Evolutionary conservation across 1,284 basidiomycete species (phyloP).

Genomic region (Malassezia sympodialis): DNA sequence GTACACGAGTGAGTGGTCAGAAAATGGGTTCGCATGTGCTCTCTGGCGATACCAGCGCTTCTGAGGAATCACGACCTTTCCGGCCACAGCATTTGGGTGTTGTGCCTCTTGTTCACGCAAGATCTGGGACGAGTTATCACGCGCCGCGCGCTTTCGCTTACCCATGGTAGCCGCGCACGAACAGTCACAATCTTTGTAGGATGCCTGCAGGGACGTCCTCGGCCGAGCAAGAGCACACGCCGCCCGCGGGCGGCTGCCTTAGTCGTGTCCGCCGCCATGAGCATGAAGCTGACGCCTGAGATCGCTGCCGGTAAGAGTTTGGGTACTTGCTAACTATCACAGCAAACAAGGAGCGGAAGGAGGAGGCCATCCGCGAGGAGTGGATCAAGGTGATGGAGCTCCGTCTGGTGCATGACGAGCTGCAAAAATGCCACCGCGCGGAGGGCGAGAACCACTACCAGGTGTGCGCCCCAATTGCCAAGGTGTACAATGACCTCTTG

Average conservation of each 20-base stretch:
- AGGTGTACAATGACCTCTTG: slow-evolving; percentile 74
- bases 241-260: neutral
- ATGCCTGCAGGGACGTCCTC: neutral
- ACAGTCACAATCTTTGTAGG: neutral
- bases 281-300: slow-evolving; percentile 13
- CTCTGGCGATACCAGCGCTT: slow-evolving; percentile 94
- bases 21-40: slow-evolving; percentile 96
- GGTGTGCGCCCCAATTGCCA: slow-evolving; percentile 74
- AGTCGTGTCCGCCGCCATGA: slow-evolving; percentile 2
- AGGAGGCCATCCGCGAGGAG: slow-evolving; percentile 72
- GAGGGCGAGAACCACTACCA: slow-evolving; percentile 63
- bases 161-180: slow-evolving; percentile 8
- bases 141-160: slow-evolving; percentile 15
- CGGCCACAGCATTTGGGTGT: slow-evolving; percentile 31
- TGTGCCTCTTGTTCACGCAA: slow-evolving; percentile 21
- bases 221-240: slow-evolving; percentile 4
- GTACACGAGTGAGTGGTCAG: slow-evolving; percentile 84
- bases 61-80: slow-evolving; percentile 25
- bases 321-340: neutral
- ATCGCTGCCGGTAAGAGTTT: slow-evolving; percentile 2
- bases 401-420: slow-evolving; percentile 75
- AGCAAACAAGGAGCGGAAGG: slow-evolving; percentile 57
- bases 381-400: slow-evolving; percentile 94
- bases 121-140: slow-evolving; percentile 21
- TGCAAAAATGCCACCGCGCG: slow-evolving; percentile 77